phyloP scores from a whole-genome alignment of 1,284 basidiomycete genomes.

The Fomitiporia mediterranea region DNA sequence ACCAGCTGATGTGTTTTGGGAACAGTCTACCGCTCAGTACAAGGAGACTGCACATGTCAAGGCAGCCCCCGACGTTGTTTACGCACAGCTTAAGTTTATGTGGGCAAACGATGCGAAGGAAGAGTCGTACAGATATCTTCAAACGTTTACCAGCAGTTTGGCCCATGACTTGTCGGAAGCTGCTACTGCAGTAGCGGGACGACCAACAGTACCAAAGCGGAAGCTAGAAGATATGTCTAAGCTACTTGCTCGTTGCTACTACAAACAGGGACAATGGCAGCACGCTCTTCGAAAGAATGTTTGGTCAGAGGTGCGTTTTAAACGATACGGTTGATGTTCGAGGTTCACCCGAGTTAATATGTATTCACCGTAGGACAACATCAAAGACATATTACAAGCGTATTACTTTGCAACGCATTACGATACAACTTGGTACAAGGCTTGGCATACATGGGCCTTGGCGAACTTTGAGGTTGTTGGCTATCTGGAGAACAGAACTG shows the following conservation, averaged over 20 bases:
- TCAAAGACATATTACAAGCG: constrained; percentile 78
- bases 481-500: constrained; percentile 71
- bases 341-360: background rate
- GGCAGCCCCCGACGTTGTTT: constrained; percentile 94
- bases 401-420: constrained; percentile 90
- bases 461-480: constrained; percentile 94
- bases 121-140: constrained; percentile 83
- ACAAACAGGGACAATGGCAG: constrained; percentile 98
- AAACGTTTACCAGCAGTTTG: constrained; percentile 78
- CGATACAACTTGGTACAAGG: constrained; percentile 96
- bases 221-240: constrained; percentile 77
- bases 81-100: constrained; percentile 95
- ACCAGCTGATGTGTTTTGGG: constrained; percentile 3
- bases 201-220: constrained; percentile 50
- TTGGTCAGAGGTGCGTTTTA: constrained; percentile 65
- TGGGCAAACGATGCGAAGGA: constrained; percentile 85
- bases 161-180: constrained; percentile 69
- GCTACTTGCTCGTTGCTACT: constrained; percentile 93
- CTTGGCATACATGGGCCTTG: constrained; percentile 98
- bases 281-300: constrained; percentile 66
- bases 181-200: constrained; percentile 37
- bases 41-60: constrained; percentile 47
- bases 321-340: background rate
- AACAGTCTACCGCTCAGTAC: constrained; percentile 20
- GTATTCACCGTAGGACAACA: constrained; percentile 52